Evolutionary conservation across 345 rosid species (phyloP).

Genomic region (Eucalyptus marginata): DNA sequence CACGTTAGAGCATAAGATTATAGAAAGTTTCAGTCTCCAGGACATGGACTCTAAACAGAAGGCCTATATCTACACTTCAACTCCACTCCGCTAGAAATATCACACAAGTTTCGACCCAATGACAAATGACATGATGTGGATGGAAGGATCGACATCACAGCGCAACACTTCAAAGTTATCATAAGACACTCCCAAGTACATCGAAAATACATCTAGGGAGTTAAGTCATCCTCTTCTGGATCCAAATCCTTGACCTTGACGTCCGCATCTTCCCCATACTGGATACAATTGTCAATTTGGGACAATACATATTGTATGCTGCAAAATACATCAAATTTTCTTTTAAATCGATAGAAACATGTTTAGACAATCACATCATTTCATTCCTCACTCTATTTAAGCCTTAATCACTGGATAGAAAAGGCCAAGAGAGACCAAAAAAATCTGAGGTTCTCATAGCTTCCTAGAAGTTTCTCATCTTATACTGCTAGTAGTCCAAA

Average conservation of each 20-base stretch:
- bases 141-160: not conserved
- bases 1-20: not conserved
- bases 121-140: not conserved
- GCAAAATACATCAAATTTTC: not conserved
- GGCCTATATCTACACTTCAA: not conserved
- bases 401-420: not conserved
- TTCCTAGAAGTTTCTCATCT: not conserved
- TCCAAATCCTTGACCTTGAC: constrained; percentile 78
- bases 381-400: not conserved
- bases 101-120: not conserved
- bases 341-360: not conserved
- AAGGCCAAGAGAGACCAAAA: not conserved
- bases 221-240: constrained; percentile 39
- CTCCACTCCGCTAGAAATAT: not conserved
- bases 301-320: constrained; percentile 65
- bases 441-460: not conserved
- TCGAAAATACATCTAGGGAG: not conserved
- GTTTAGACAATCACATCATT: not conserved
- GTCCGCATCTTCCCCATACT: constrained; percentile 90
- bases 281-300: constrained; percentile 75
- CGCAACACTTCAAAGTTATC: not conserved
- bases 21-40: not conserved
- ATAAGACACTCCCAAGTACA: not conserved
- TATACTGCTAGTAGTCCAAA: not conserved
- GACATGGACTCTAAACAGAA: not conserved